A percentile compares a stretch with the other conserved stretches of the same genome.
These are phyloP conservation scores for Xylariaceae sp. DNA, from an alignment of 2,329 filamentous ascomycete species.

Conservation along the genomic window DNA sequence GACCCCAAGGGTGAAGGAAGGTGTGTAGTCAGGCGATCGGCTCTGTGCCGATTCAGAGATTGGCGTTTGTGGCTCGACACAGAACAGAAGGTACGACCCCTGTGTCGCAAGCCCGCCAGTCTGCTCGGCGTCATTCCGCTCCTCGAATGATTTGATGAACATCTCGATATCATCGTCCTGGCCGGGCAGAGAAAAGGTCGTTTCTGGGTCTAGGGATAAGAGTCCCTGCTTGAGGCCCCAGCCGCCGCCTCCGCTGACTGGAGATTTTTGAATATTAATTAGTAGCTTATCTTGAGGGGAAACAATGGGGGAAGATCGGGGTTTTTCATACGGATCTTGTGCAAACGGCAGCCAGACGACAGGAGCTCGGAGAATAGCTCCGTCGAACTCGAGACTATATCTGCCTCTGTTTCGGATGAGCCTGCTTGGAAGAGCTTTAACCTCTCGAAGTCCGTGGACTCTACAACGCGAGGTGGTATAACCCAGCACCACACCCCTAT, in stretches of 20 bases:
- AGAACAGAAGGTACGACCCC: conserved; percentile 63
- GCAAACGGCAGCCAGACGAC: conserved; percentile 40
- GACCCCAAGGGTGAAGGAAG: conserved; percentile 23
- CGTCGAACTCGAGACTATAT: conserved; percentile 24
- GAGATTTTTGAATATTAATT: too few relatives aligned
- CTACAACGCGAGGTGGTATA: conserved; percentile 39
- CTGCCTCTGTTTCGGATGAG: conserved; percentile 23
- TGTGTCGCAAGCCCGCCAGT: conserved; percentile 54
- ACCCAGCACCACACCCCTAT: conserved; percentile 71
- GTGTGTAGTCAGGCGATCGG: conserved; percentile 5
- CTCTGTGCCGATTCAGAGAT: conserved; percentile 11
- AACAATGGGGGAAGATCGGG: conserved; percentile 11
- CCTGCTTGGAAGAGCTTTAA: conserved; percentile 22
- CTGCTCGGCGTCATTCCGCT: conserved; percentile 28
- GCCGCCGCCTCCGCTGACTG: conserved; percentile 75
- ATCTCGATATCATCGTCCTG: conserved; percentile 48
- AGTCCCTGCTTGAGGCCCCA: conserved; percentile 79
- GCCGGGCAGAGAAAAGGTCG: conserved; percentile 43
- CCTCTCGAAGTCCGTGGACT: conserved; percentile 17
- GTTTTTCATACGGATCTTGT: conserved; percentile 39
- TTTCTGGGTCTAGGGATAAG: conserved; percentile 70
- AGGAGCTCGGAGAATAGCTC: conserved; percentile 32
- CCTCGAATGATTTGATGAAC: conserved; percentile 47
- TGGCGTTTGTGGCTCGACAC: conserved; percentile 37
- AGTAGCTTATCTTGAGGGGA: too few relatives aligned